Conservation (phyloP, 108 stramenopile species). For the Cyclostephanos invisitatus region DNA sequence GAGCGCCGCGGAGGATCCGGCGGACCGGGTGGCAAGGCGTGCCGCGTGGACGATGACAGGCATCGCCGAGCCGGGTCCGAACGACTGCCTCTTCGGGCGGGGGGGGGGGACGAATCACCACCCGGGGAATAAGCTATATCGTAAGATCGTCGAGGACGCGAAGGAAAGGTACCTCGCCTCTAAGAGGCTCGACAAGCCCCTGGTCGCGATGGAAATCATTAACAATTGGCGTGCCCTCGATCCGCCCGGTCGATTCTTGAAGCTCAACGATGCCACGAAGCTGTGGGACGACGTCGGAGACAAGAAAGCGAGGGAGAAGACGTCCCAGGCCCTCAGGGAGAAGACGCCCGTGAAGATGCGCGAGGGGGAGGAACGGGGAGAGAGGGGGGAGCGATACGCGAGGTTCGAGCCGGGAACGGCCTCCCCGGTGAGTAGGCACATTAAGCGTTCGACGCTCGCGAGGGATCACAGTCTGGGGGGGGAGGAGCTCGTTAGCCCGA, state of each 20-base stretch:
- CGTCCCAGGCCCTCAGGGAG: slow-evolving; percentile 82
- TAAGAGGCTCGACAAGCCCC: slow-evolving; percentile 82
- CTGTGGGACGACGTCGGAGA: slow-evolving; percentile 87
- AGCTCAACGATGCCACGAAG: slow-evolving; percentile 72
- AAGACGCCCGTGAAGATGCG: slow-evolving; percentile 75
- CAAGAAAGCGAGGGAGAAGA: slow-evolving; percentile 87
- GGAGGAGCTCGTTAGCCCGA: slow-evolving; percentile 52
- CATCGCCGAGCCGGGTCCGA: slow-evolving; percentile 72
- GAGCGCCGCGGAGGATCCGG: background rate
- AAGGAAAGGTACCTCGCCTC: slow-evolving; percentile 77
- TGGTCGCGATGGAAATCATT: slow-evolving; percentile 84
- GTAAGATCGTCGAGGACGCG: slow-evolving; percentile 78
- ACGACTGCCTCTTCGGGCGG: slow-evolving; percentile 85
- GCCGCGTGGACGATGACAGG: slow-evolving; percentile 58
- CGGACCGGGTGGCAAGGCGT: slow-evolving; percentile 18
- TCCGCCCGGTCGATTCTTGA: slow-evolving; percentile 85
- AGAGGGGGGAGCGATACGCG: slow-evolving; percentile 28
- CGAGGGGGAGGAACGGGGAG: slow-evolving; percentile 45
- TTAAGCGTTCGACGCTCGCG: slow-evolving; percentile 54
- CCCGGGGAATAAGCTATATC: slow-evolving; percentile 81
- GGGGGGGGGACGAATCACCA: slow-evolving; percentile 90
- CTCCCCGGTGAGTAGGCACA: slow-evolving; percentile 22
- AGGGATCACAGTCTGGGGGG: slow-evolving; percentile 82
- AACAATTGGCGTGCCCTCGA: slow-evolving; percentile 66
- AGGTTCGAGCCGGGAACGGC: slow-evolving; percentile 62